Conservation (phyloP, 108 stramenopile species). For the Schizochytrium sp. region DNA sequence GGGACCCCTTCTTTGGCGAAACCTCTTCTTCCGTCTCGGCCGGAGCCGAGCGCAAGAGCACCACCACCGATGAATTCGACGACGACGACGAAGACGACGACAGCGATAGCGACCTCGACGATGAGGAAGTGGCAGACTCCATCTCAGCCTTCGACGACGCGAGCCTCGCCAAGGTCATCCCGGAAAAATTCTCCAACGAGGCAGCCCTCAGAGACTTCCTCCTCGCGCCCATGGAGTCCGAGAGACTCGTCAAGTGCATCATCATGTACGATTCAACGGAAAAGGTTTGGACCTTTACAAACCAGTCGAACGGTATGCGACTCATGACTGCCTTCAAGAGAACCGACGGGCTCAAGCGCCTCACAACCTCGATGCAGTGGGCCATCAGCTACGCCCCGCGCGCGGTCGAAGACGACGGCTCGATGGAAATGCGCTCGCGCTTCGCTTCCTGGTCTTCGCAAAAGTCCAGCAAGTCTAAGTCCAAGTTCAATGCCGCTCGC, state of each 20-base stretch:
- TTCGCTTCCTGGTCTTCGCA: not conserved
- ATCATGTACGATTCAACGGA: constrained; percentile 2
- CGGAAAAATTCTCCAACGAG: not conserved
- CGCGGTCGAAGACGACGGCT: not conserved
- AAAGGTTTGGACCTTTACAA: not conserved
- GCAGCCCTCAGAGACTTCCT: not conserved
- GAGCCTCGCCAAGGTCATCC: not conserved
- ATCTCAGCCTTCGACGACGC: not conserved
- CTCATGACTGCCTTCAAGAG: not conserved
- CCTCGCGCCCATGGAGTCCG: not conserved
- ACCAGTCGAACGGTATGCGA: not conserved
- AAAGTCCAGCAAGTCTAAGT: not conserved
- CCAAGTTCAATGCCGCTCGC: not conserved
- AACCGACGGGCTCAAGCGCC: constrained; percentile 9
- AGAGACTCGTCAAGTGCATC: not conserved
- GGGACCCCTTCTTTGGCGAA: not conserved
- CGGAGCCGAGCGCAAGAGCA: not conserved
- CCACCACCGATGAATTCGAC: not conserved
- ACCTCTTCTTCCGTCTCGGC: not conserved
- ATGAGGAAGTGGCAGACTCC: not conserved
- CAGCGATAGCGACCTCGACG: constrained; percentile 5
- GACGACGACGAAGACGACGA: not conserved
- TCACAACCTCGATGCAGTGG: not conserved
- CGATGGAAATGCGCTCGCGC: not conserved
- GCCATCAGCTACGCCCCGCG: not conserved